Base-by-base conservation (phyloP, 108 stramenopile species). In the Cyclotella atomus region DNA sequence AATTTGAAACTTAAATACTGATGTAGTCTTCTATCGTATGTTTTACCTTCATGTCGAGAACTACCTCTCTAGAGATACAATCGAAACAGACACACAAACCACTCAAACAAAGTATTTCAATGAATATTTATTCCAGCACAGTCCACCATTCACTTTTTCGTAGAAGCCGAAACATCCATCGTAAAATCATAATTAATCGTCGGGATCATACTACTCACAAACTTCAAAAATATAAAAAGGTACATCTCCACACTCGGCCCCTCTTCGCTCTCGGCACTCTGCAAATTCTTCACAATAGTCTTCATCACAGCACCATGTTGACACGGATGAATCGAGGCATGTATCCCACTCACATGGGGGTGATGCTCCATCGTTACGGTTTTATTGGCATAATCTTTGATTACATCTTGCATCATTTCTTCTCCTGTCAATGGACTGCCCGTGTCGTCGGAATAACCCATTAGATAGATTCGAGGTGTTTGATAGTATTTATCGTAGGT, bases 151-250 rank as follows among this genome's bases (percentile, higher is more conserved):
- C 59, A 71, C 53, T 91, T 88, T 52, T 77, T 76, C 3, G 91
- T 95, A 46, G 86, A 85, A 33, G 91, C 91, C 12, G 87, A 86
- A 38, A 99, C 98, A 47, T 97, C 96, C 90, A 93, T 93, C 23
- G 99, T 99, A 75, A 97, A 98, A 85, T 99, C 99, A 81, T 99
- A 99, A 74, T 95, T 96, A 57, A 99, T 99, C 12, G 98, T 99
- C 5, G 99, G 99, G 63, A 99, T 96, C 70, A 99, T 98, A 64
- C 87, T 87, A 57, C 87, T 88, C 23, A 99, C 97, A 75, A 99
- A 99, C 77, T 99, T 99, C 32, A 99, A 86, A 75, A 99, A 99
- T 61, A 99, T 95, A 76, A 99, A 99, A 49, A 99, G 61, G 67
- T 98, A 98, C 85, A 95, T 96, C 72, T 98, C 97, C 53, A 97